A percentile compares a stretch with the other conserved stretches of the same genome.
Evolutionary conservation across 352 stramenopile species (phyloP).

Genomic region (Peronospora destructor): DNA sequence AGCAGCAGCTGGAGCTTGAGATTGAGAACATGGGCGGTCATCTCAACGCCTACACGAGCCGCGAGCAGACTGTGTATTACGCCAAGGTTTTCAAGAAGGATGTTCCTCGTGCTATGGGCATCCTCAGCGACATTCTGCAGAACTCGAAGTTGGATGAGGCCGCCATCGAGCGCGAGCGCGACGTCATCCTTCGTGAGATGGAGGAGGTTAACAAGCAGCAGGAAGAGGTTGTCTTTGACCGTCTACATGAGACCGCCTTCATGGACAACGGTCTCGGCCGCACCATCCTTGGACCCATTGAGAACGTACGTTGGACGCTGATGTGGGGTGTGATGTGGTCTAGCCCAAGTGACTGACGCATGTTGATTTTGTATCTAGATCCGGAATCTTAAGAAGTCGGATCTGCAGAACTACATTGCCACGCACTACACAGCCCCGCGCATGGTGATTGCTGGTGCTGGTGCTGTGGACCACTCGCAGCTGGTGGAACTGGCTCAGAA

Average conservation of each 20-base stretch:
- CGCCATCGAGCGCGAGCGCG: conserved; percentile 95
- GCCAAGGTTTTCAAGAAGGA: conserved; percentile 99
- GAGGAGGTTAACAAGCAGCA: conserved; percentile 98
- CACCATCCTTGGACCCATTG: conserved; percentile 97
- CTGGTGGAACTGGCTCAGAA: conserved; percentile 96
- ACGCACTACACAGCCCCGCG: conserved; percentile 99
- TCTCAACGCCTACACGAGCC: conserved; percentile 98
- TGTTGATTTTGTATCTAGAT: conserved; percentile 37
- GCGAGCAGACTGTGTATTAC: conserved; percentile 99
- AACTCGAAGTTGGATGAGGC: conserved; percentile 95
- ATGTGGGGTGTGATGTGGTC: neutral
- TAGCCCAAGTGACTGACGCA: neutral
- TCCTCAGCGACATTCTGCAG: conserved; percentile 98
- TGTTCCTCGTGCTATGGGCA: conserved; percentile 95
- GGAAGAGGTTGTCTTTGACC: conserved; percentile 98
- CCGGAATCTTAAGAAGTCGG: conserved; percentile 88
- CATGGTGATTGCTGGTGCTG: conserved; percentile 98
- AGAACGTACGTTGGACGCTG: conserved; percentile 90
- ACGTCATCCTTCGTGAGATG: conserved; percentile 99
- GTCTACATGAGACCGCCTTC: conserved; percentile 98
- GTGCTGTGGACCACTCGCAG: conserved; percentile 94
- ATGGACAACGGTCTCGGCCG: conserved; percentile 94
- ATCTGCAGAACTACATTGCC: conserved; percentile 96
- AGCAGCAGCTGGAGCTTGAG: conserved; percentile 98
- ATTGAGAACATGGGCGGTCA: conserved; percentile 99